Evolutionary conservation across 805 yeast species (phyloP).

Genomic region (Pichia membranifaciens): DNA sequence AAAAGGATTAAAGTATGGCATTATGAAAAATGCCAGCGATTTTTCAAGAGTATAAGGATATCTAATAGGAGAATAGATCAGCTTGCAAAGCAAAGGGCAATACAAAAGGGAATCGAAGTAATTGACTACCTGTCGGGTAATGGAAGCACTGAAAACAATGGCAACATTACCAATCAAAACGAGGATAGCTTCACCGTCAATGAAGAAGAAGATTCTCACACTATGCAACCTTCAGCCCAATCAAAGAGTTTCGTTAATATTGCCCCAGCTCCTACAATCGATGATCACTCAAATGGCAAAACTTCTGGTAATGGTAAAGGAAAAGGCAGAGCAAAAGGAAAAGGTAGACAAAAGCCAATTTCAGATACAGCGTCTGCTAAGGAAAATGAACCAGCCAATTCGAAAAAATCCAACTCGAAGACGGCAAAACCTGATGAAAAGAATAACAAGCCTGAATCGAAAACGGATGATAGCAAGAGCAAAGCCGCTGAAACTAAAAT

Average conservation of each 20-base stretch:
- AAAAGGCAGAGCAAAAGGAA: constrained; percentile 3
- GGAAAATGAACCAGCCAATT: neutral
- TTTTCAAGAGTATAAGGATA: constrained; percentile 46
- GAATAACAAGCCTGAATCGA: neutral
- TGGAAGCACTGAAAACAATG: neutral
- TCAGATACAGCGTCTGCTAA: neutral
- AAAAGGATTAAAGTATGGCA: constrained; percentile 54
- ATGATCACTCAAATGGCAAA: neutral
- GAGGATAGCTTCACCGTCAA: neutral
- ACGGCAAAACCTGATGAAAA: neutral
- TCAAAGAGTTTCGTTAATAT: constrained; percentile 4
- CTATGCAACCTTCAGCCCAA: neutral
- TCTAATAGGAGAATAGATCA: constrained; percentile 33
- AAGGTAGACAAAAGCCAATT: neutral
- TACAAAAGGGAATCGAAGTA: constrained; percentile 1
- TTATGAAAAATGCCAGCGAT: constrained; percentile 50
- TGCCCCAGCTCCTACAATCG: constrained; percentile 10
- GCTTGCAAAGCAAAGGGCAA: constrained; percentile 17
- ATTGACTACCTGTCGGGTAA: neutral
- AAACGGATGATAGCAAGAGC: neutral
- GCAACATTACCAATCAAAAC: neutral
- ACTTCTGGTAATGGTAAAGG: neutral
- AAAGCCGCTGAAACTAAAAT: neutral
- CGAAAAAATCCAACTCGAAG: neutral
- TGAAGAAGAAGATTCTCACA: neutral